phyloP scores from a whole-genome alignment of 345 rosid genomes.

The Physaria fendleri region DNA sequence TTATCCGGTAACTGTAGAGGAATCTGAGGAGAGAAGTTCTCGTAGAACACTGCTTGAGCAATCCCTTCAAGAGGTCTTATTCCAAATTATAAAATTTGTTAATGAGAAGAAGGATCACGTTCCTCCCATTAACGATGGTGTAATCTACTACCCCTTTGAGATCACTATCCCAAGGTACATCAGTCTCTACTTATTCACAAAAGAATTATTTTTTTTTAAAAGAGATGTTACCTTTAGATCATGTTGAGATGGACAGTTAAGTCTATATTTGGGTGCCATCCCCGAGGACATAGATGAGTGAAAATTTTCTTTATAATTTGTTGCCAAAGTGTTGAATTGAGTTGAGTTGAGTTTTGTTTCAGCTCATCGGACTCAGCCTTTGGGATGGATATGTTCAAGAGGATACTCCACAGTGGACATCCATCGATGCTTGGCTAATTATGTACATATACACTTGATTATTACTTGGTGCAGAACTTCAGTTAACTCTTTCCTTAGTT shows the following conservation, averaged over 20 bases:
- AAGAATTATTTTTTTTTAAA: slow-evolving; percentile 9
- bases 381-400: slow-evolving; percentile 91
- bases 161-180: slow-evolving; percentile 74
- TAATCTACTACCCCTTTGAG: slow-evolving; percentile 74
- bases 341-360: slow-evolving; percentile 22
- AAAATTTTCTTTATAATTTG: not conserved
- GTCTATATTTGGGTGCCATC: not conserved
- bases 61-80: slow-evolving; percentile 71
- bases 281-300: not conserved
- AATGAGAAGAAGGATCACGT: slow-evolving; percentile 95
- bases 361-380: slow-evolving; percentile 95
- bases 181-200: slow-evolving; percentile 2
- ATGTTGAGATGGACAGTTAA: not conserved
- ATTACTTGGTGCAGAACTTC: slow-evolving; percentile 2
- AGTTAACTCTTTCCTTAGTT: not conserved
- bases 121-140: slow-evolving; percentile 76
- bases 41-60: slow-evolving; percentile 75
- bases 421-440: slow-evolving; percentile 85
- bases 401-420: slow-evolving; percentile 92
- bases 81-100: slow-evolving; percentile 87
- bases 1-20: slow-evolving; percentile 34
- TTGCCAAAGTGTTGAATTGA: slow-evolving; percentile 1
- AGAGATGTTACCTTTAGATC: not conserved
- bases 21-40: slow-evolving; percentile 50
- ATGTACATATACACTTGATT: slow-evolving; percentile 7